These are phyloP conservation scores for Akanthomyces uredinophilus DNA, from an alignment of 2,329 filamentous ascomycete genomes.

Conservation along the genomic window DNA sequence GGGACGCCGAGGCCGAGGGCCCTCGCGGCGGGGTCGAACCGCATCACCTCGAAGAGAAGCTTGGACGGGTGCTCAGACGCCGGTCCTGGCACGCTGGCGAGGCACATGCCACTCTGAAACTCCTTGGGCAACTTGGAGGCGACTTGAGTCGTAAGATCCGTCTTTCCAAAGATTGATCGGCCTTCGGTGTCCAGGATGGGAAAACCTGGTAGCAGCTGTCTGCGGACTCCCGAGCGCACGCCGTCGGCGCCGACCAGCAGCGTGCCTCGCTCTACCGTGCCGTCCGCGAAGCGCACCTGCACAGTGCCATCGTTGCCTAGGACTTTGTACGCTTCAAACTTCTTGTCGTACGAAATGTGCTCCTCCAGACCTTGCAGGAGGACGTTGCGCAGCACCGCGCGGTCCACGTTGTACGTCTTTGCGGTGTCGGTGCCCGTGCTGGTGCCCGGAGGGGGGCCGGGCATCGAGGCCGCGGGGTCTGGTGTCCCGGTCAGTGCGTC, in stretches of 20 bases:
- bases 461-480: background rate
- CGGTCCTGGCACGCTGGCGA: constrained; percentile 17
- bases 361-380: constrained; percentile 25
- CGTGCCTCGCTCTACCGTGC: constrained; percentile 24
- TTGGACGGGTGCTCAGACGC: constrained; percentile 13
- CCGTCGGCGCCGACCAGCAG: constrained; percentile 37
- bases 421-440: background rate
- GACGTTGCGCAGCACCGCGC: constrained; percentile 28
- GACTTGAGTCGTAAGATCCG: constrained; percentile 26
- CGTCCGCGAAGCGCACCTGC: constrained; percentile 29
- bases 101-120: constrained; percentile 22
- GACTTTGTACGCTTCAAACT: constrained; percentile 20
- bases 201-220: constrained; percentile 31
- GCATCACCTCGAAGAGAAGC: constrained; percentile 15
- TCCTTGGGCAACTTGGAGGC: constrained; percentile 16
- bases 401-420: constrained; percentile 26
- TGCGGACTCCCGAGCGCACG: constrained; percentile 30
- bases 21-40: constrained; percentile 13
- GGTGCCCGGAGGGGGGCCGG: background rate
- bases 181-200: constrained; percentile 32
- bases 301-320: constrained; percentile 17
- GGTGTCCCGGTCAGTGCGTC: background rate
- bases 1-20: constrained; percentile 14
- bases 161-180: constrained; percentile 36
- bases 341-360: constrained; percentile 28